Base-by-base conservation (phyloP, 2,329 filamentous ascomycete species). In the Colletotrichum incanum region DNA sequence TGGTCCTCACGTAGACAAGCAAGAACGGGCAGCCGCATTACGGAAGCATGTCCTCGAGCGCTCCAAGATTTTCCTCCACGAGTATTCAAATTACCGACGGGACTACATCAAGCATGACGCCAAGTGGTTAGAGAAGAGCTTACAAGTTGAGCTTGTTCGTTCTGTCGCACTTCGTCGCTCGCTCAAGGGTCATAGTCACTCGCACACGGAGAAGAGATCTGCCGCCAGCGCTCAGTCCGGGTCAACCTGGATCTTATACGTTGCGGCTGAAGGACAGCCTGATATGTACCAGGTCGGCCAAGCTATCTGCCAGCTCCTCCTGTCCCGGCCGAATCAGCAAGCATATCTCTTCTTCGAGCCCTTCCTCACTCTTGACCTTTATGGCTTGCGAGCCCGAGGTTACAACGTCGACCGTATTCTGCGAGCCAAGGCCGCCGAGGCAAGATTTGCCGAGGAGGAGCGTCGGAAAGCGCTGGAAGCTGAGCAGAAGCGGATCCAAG, bases 321-420 rank as follows among this genome's bases (percentile, higher is more conserved):
- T 99, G 59, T 90, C 90, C 64, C 90, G 94, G 28, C 95, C 96
- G 9, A 96, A 94, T 75, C 93, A 97, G 77, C 93, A 97, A 78
- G 95, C 96, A 2, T 94, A 94, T 66, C 89, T 98, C 67, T 96
- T 96, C 65, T 91, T 99, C 67, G 96, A 98, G 82, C 95, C 94
- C 65, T 93, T 99, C 74, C 85, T 99, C 47, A 96, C 93, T 70
- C 91, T 96, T 11, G 94, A 96, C 76, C 86, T 99, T 31, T 89
- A 93, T 58, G 92, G 95, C 63, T 84, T 99, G 50, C 92, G 94
- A 77, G 91, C 92, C 72, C 94, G 96, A 74, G 96, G 96, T 1
- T 98, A 98, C 86, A 98, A 99, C 76, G 96, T 99, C 49, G 94
- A 98, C 78, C 93, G 96, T 61, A 98, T 99, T 74, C 87, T 99